Evolutionary conservation across 352 stramenopile genomes (phyloP), one percentile per base, ranked within the genome.

Genomic region (Phytophthora sansomeana): DNA sequence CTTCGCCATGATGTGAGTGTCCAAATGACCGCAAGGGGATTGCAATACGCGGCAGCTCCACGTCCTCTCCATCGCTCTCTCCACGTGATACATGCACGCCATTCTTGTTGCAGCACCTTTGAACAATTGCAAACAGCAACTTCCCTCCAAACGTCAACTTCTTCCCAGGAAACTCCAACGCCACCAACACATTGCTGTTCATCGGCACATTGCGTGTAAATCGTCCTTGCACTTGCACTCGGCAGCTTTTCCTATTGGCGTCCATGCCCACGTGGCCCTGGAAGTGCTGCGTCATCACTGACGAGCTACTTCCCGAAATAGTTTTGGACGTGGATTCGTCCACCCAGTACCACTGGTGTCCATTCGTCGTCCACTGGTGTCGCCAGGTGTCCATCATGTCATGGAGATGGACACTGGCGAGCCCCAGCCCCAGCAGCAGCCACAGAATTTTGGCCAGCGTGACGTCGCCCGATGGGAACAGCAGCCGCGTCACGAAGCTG

Each of bases 151-250:
- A 57, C 19, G 16, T 21, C 10, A 58, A 33, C 8, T 53, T 13
- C 21, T 54, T 58, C 9, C 46, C 26, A 29, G 76, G 72, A 14
- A 92, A 57, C 43, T 91, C 81, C 7, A 75, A 63, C 11, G 83
- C 81, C 28, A 94, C 36, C 21, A 81, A 89, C 14, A 89, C 10
- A 29, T 74, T 69, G n/a, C 55, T 62, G 2, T 61, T 67, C 0
- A 54, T 43, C 6, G 77, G 66, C 1, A 79, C 67, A 0, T 62
- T 49, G 13, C 68, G 66, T 56, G 79, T 91, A 59, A 94, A 91
- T 10, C 60, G 69, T 2, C 83, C 85, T 49, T 94, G 83, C 0
- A 92, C 44, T 32, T 91, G 83, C 21, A 94, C 62, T 60, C 75
- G 80, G 24, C 51, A 50, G 13, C 21, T 56, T 19, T 42, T 53